A percentile compares a stretch with the other conserved stretches of the same genome.
Evolutionary conservation across 108 stramenopile species (phyloP).

Genomic region (Stephanodiscus triporus): DNA sequence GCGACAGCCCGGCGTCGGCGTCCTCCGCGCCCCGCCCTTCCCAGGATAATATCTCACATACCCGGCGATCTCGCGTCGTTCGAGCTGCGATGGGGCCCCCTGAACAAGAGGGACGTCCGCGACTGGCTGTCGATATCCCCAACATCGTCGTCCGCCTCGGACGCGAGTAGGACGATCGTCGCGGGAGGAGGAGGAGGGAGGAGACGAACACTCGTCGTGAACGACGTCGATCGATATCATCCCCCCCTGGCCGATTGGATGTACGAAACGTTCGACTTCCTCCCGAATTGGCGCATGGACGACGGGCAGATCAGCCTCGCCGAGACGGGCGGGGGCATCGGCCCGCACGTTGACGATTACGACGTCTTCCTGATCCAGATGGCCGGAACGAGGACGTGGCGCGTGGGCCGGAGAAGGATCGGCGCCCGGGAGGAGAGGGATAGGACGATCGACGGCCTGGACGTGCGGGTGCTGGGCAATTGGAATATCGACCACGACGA

Average conservation of each 20-base stretch:
- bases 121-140: conserved; percentile 27
- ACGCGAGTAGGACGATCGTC: too few species aligned
- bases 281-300: conserved; percentile 83
- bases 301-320: conserved; percentile 90
- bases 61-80: conserved; percentile 61
- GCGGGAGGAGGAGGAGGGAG: too few species aligned
- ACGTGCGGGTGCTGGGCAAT: conserved; percentile 72
- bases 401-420: conserved; percentile 62
- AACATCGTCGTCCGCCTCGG: background rate
- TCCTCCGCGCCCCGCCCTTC: background rate
- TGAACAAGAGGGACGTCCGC: conserved; percentile 25
- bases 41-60: conserved; percentile 54
- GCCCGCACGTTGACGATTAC: conserved; percentile 94
- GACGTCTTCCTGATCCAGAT: conserved; percentile 96
- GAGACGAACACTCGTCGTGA: conserved; percentile 61
- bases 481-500: conserved; percentile 17
- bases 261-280: conserved; percentile 47
- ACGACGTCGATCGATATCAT: conserved; percentile 83
- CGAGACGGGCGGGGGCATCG: conserved; percentile 79
- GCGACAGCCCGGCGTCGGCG: background rate
- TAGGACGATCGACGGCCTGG: conserved; percentile 58
- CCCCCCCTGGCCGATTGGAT: conserved; percentile 79
- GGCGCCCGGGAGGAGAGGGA: conserved; percentile 62
- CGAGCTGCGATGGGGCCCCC: conserved; percentile 66
- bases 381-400: conserved; percentile 75